phyloP scores from a whole-genome alignment of 306 rosid genomes.

The Ceratonia siliqua region DNA sequence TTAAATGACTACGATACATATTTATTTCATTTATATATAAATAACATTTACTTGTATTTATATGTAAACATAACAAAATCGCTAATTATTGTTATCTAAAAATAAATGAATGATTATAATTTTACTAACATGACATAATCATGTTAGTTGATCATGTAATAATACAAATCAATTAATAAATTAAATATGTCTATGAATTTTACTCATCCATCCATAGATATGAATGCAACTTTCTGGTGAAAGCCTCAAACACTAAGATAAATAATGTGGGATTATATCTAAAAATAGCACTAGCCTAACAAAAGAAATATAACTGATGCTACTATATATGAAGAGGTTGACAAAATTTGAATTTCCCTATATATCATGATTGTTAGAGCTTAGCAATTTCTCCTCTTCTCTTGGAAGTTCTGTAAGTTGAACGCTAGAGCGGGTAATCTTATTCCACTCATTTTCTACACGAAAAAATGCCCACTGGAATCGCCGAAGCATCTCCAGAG shows the following conservation, averaged over 20 bases:
- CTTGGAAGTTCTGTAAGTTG: constrained; percentile 67
- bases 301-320: constrained; percentile 30
- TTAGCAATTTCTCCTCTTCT: constrained; percentile 74
- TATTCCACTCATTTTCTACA: constrained; percentile 91
- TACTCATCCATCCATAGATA: constrained; percentile 24
- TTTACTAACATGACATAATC: too few species aligned
- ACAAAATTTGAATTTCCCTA: constrained; percentile 50
- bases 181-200: constrained; percentile 16
- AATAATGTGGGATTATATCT: constrained; percentile 33
- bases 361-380: constrained; percentile 61
- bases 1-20: too few species aligned
- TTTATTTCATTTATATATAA: too few species aligned
- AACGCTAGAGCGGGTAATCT: constrained; percentile 63
- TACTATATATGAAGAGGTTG: constrained; percentile 26
- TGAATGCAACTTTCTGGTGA: constrained; percentile 35
- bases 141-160: too few species aligned
- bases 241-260: constrained; percentile 21
- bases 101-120: too few species aligned
- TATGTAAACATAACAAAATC: too few species aligned
- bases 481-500: constrained; percentile 85
- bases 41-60: too few species aligned
- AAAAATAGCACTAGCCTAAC: constrained; percentile 22
- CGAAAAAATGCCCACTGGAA: constrained; percentile 96
- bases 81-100: too few species aligned
- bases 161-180: too few species aligned